Percentiles rank a stretch among this genome's conserved stretches.
phyloP scores from a whole-genome alignment of 768 basidiomycete genomes.

The Lentinula edodes region DNA sequence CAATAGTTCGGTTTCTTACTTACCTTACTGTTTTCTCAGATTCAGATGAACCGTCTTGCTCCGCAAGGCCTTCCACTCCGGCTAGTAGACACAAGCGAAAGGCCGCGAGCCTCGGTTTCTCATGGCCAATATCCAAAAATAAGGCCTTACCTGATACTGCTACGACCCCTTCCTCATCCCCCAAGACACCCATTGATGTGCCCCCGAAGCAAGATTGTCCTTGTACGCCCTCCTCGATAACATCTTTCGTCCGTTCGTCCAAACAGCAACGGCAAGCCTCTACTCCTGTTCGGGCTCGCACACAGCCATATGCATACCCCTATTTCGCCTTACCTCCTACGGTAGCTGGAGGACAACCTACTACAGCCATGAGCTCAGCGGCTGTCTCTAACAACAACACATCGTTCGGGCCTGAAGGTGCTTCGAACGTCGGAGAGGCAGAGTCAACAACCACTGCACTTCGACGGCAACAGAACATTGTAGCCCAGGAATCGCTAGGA shows the following conservation, averaged over 20 bases:
- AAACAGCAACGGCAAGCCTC: constrained; percentile 14
- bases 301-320: constrained; percentile 31
- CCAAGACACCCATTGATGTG: not conserved
- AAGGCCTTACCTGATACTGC: not conserved
- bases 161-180: not conserved
- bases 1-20: not conserved
- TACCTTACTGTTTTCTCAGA: not conserved
- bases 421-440: not conserved
- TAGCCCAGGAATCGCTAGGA: constrained; percentile 10
- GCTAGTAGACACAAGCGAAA: constrained; percentile 7
- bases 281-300: constrained; percentile 14
- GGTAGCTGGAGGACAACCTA: not conserved
- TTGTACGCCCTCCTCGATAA: not conserved
- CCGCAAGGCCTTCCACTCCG: not conserved
- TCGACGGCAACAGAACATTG: not conserved
- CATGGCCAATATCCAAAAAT: constrained; percentile 6
- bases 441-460: not conserved
- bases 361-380: not conserved
- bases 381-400: not conserved
- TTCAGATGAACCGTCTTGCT: not conserved
- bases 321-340: constrained; percentile 24
- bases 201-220: not conserved
- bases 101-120: constrained; percentile 10
- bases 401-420: not conserved
- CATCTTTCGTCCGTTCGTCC: constrained; percentile 9